Evolutionary conservation across 306 rosid genomes (phyloP).

Genomic region (Vigna trinervia): DNA sequence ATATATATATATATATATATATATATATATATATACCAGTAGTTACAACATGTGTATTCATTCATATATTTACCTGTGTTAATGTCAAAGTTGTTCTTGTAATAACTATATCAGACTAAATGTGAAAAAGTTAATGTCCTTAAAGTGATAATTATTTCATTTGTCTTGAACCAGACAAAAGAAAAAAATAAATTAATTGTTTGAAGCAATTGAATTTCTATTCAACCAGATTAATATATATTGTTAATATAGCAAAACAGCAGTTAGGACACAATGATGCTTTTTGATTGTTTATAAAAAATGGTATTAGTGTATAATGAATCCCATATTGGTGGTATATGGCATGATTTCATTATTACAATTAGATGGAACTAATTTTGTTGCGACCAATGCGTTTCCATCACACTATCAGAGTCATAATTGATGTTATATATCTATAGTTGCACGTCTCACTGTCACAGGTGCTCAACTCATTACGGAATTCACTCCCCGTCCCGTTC

Average conservation of each 20-base stretch:
- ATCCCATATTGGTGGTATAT: slow-evolving; percentile 14
- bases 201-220: not conserved
- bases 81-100: slow-evolving; percentile 7
- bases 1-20: not conserved
- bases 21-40: not conserved
- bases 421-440: slow-evolving; percentile 37
- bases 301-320: not conserved
- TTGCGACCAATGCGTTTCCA: slow-evolving; percentile 49
- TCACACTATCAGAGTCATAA: slow-evolving; percentile 50
- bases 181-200: not conserved
- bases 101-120: slow-evolving; percentile 31
- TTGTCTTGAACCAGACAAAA: slow-evolving; percentile 30
- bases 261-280: slow-evolving; percentile 20
- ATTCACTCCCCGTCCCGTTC: slow-evolving; percentile 53
- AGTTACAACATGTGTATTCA: not conserved
- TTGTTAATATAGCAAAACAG: not conserved
- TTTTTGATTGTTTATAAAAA: not conserved
- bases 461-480: slow-evolving; percentile 52
- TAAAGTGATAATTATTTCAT: slow-evolving; percentile 26
- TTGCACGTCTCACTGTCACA: slow-evolving; percentile 11
- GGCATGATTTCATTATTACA: slow-evolving; percentile 42
- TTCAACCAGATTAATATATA: too few relatives aligned
- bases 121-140: slow-evolving; percentile 1
- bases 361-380: slow-evolving; percentile 29
- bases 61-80: slow-evolving; percentile 7